These are phyloP conservation scores for Tetradesmus lagerheimii DNA, from an alignment of 139 green algal genomes.

Conservation along the genomic window DNA sequence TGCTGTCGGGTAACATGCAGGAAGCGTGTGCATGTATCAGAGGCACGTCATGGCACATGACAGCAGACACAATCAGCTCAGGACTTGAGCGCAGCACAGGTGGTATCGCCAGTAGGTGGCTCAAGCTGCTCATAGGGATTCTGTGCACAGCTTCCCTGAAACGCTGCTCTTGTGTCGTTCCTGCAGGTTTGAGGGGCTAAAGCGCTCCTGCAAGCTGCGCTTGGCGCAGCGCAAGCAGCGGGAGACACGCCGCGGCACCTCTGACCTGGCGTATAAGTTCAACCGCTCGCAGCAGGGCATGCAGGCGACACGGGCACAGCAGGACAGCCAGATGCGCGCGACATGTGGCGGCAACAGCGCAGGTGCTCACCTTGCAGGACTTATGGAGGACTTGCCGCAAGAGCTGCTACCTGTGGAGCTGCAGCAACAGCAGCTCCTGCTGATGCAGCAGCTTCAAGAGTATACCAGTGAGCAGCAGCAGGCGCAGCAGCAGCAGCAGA, in stretches of 20 bases:
- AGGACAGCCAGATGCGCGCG: neutral
- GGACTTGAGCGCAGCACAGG: no score
- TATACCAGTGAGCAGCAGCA: neutral
- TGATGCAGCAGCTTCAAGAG: neutral
- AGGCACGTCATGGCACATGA: no score
- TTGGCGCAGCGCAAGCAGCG: conserved; percentile 29
- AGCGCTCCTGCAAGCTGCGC: neutral
- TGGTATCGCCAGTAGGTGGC: no score
- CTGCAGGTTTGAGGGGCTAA: neutral
- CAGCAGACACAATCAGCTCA: no score
- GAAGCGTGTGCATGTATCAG: no score
- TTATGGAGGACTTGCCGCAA: neutral
- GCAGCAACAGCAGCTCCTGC: neutral
- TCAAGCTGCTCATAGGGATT: no score
- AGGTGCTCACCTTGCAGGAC: neutral
- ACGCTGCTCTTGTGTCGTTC: neutral
- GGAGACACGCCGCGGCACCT: neutral
- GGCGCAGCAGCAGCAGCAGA: neutral
- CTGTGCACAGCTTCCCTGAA: no score
- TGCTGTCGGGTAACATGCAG: no score
- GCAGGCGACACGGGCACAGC: neutral
- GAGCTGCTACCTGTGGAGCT: neutral
- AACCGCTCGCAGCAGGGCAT: neutral
- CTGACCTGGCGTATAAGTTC: neutral
- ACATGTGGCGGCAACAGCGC: neutral